Conservation (phyloP, 2,329 filamentous ascomycete species). For the Colletotrichum salicis region DNA sequence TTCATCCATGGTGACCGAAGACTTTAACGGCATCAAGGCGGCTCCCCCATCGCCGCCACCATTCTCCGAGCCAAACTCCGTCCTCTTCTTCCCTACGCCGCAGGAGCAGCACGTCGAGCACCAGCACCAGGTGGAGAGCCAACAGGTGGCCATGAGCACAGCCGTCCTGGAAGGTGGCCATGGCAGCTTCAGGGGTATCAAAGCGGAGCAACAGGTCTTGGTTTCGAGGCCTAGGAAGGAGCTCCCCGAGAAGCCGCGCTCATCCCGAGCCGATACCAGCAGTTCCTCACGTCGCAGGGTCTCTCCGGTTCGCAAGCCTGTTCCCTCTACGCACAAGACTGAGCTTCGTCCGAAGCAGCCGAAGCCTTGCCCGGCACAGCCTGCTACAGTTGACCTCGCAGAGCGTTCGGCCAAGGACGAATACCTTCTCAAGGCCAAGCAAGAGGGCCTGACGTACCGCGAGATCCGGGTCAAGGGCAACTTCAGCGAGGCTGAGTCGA, state of each 20-base stretch:
- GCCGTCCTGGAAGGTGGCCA: not conserved
- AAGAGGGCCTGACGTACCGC: conserved; percentile 70
- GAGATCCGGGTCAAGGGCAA: conserved; percentile 67
- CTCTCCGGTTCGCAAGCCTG: not conserved
- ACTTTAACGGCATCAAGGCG: conserved; percentile 8
- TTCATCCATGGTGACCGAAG: conserved; percentile 19
- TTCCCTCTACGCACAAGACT: not conserved
- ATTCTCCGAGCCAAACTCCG: conserved; percentile 24
- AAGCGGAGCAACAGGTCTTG: conserved; percentile 1
- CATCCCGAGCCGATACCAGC: not conserved
- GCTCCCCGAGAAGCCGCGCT: conserved; percentile 28
- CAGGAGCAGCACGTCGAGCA: conserved; percentile 7
- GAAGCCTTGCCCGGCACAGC: conserved; percentile 11
- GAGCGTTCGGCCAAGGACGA: conserved; percentile 50
- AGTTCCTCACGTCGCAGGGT: not conserved
- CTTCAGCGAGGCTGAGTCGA: conserved; percentile 75
- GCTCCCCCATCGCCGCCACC: conserved; percentile 15
- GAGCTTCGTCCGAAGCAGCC: conserved; percentile 22
- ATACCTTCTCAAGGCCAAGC: conserved; percentile 65
- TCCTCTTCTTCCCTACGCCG: conserved; percentile 17
- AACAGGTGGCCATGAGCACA: not conserved
- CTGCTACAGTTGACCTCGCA: not conserved
- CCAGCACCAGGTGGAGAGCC: conserved; percentile 7
- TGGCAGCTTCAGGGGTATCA: not conserved
- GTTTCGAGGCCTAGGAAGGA: conserved; percentile 23